Evolutionary conservation across 2,329 filamentous ascomycete species (phyloP).

Genomic region (Penicillium sp.): DNA sequence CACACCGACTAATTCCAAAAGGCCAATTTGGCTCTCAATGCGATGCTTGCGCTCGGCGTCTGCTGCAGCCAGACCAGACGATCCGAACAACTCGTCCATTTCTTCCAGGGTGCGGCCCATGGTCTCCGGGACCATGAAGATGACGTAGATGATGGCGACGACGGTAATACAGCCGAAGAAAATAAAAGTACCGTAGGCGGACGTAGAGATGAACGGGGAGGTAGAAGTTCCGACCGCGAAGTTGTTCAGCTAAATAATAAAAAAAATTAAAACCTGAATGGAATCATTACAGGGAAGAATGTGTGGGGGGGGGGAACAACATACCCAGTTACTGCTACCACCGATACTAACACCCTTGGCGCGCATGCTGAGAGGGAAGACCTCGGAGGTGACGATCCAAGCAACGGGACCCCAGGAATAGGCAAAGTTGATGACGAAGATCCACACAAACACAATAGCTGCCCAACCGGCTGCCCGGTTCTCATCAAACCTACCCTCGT

Average conservation of each 20-base stretch:
- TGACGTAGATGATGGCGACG: conserved; percentile 28
- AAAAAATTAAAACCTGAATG: neutral
- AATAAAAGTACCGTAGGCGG: conserved; percentile 69
- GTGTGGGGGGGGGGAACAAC: neutral
- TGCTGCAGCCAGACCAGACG: conserved; percentile 28
- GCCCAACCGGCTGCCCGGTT: conserved; percentile 66
- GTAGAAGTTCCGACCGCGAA: conserved; percentile 67
- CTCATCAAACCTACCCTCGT: conserved; percentile 56
- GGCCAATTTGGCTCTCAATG: conserved; percentile 32
- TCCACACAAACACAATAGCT: conserved; percentile 57
- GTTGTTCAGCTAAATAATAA: conserved; percentile 51
- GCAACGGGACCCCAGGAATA: conserved; percentile 68
- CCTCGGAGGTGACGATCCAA: conserved; percentile 72
- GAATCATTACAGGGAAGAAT: no score
- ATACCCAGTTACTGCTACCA: conserved; percentile 37
- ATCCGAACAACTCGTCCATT: conserved; percentile 40
- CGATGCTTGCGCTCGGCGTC: conserved; percentile 26
- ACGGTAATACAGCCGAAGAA: conserved; percentile 58
- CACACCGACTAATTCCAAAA: conserved; percentile 28
- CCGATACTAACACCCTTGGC: conserved; percentile 52
- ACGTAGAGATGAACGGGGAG: conserved; percentile 62
- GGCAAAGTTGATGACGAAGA: conserved; percentile 70
- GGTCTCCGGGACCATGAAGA: conserved; percentile 36
- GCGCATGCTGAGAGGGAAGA: conserved; percentile 68
- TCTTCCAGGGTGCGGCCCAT: conserved; percentile 39